phyloP scores from a whole-genome alignment of 306 rosid genomes.

The Casuarina equisetifolia region DNA sequence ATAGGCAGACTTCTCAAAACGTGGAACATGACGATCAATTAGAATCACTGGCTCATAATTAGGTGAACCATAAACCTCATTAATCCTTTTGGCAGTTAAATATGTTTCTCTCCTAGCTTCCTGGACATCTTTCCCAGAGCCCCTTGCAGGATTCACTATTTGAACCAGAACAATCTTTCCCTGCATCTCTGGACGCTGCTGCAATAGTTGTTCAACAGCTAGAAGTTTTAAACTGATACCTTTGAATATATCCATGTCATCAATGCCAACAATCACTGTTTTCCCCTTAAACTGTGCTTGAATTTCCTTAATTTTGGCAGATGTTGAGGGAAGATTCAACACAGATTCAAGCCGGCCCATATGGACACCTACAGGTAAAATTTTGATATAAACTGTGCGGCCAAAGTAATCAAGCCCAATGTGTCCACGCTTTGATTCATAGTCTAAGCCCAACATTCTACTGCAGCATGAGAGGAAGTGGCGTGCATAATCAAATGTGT shows the following conservation, averaged over 20 bases:
- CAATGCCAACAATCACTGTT: slow-evolving; percentile 64
- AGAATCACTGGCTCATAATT: slow-evolving; percentile 66
- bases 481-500: slow-evolving; percentile 86
- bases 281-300: slow-evolving; percentile 62
- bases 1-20: slow-evolving; percentile 75
- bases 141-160: slow-evolving; percentile 88
- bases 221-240: slow-evolving; percentile 80
- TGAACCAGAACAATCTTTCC: slow-evolving; percentile 72
- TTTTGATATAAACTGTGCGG: slow-evolving; percentile 76
- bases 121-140: slow-evolving; percentile 78
- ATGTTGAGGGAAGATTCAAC: slow-evolving; percentile 57
- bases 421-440: slow-evolving; percentile 89
- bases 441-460: slow-evolving; percentile 88
- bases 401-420: slow-evolving; percentile 88
- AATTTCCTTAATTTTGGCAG: slow-evolving; percentile 61
- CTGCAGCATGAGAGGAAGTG: slow-evolving; percentile 95
- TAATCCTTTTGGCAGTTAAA: slow-evolving; percentile 59
- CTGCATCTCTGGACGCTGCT: slow-evolving; percentile 55
- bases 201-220: slow-evolving; percentile 76
- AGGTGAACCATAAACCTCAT: slow-evolving; percentile 51
- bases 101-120: slow-evolving; percentile 69
- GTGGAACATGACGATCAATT: slow-evolving; percentile 73
- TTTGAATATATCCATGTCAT: slow-evolving; percentile 88
- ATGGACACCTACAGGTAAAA: slow-evolving; percentile 86
- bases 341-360: slow-evolving; percentile 82